Evolutionary conservation across 768 basidiomycete species (phyloP).

Genomic region (Cantharellus anzutake): DNA sequence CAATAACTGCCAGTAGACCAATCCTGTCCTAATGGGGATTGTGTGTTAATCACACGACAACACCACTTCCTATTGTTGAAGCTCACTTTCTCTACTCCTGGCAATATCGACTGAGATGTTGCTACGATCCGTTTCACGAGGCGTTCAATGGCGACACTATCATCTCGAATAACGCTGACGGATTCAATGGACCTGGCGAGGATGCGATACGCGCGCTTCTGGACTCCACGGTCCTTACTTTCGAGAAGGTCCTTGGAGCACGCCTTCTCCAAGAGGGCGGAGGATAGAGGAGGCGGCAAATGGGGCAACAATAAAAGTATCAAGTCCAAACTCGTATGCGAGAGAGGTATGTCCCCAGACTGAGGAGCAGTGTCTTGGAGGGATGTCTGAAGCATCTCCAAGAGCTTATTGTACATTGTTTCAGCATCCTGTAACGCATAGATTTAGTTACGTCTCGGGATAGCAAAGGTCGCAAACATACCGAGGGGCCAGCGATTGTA

Average conservation of each 20-base stretch:
- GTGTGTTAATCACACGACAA: neutral
- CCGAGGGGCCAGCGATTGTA: slow-evolving; percentile 53
- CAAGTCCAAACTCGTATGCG: slow-evolving; percentile 41
- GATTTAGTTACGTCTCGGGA: neutral
- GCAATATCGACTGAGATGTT: slow-evolving; percentile 39
- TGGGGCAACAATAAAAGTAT: slow-evolving; percentile 66
- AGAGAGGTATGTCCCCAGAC: slow-evolving; percentile 15
- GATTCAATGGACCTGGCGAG: slow-evolving; percentile 55
- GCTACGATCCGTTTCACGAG: slow-evolving; percentile 32
- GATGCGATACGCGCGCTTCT: slow-evolving; percentile 90
- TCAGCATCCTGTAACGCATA: slow-evolving; percentile 37
- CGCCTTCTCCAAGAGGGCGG: slow-evolving; percentile 47
- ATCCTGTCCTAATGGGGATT: slow-evolving; percentile 50
- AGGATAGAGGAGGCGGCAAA: slow-evolving; percentile 41
- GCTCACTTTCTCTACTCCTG: slow-evolving; percentile 75
- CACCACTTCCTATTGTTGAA: neutral
- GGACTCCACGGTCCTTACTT: slow-evolving; percentile 68
- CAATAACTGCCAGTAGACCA: slow-evolving; percentile 45
- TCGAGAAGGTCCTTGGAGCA: slow-evolving; percentile 49
- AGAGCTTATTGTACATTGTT: slow-evolving; percentile 66
- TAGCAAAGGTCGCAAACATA: slow-evolving; percentile 15
- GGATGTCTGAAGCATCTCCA: slow-evolving; percentile 48
- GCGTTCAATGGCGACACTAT: slow-evolving; percentile 35
- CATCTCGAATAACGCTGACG: slow-evolving; percentile 29
- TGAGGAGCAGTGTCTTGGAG: slow-evolving; percentile 21